Evolutionary conservation across 176 grass and related monocot species (phyloP).

Genomic region (Saccharum officinarum): DNA sequence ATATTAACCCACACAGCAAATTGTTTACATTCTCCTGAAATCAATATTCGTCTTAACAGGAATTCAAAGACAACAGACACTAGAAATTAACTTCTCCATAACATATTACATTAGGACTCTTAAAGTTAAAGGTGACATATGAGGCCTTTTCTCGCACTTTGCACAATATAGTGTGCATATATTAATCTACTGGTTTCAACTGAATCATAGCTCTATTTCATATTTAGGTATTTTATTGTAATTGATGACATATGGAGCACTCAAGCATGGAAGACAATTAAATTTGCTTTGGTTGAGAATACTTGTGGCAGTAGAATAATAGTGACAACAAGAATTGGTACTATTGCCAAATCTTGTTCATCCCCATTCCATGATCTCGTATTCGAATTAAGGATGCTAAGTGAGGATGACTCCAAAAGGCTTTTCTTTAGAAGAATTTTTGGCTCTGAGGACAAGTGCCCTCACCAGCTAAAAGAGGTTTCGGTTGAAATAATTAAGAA

Average conservation of each 20-base stretch:
- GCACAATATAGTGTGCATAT: background rate
- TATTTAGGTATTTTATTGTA: constrained; percentile 44
- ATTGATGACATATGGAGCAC: constrained; percentile 51
- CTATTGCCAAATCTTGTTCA: constrained; percentile 49
- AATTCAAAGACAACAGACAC: background rate
- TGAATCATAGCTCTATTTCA: background rate
- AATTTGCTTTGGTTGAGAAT: constrained; percentile 37
- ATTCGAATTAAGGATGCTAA: constrained; percentile 42
- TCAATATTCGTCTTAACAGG: background rate
- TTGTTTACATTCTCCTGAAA: background rate
- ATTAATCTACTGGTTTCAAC: background rate
- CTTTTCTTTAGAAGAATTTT: constrained; percentile 53
- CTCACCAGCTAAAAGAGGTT: constrained; percentile 37
- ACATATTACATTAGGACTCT: background rate
- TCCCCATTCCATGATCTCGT: constrained; percentile 17
- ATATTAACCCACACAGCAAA: background rate
- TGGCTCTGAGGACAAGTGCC: constrained; percentile 40
- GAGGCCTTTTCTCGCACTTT: background rate
- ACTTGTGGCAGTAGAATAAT: constrained; percentile 50
- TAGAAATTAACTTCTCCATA: background rate
- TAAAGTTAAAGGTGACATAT: background rate
- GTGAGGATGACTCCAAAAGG: constrained; percentile 32
- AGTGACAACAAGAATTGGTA: constrained; percentile 42
- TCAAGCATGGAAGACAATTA: constrained; percentile 40
- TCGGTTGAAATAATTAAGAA: constrained; percentile 39